Base-by-base conservation (phyloP, 352 stramenopile genomes). In the Globisporangium ultimum region DNA sequence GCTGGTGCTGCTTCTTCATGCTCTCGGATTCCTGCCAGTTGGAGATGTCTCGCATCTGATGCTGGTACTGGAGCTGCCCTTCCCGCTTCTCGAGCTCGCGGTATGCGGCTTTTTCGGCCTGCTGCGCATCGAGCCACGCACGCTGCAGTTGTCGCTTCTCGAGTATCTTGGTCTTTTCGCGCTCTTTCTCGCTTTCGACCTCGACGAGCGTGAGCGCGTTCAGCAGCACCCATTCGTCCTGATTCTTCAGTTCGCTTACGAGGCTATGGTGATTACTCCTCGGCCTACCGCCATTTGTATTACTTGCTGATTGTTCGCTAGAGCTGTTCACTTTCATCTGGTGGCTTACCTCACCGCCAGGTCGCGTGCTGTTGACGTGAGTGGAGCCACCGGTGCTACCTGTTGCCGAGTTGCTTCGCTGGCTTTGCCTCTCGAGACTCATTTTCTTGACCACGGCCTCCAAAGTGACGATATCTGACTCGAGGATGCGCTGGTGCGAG, bases 221-320 rank as follows among this genome's bases (percentile, higher is more conserved):
- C 12, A 90, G 72, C 52, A 90, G 67, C 14, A 90, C 80, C 80
- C 80, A 90, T 58, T 90, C 80, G 54, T 90, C 80, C 34, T 86
- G 76, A 4, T 59, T 66, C 40, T 80, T 72, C 1, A 86, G 60
- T 32, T 68, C 64, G 20, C 68, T 53, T 34, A 48, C 28, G n/a
- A 68, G 9, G 17, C 45, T 24, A 57, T 56, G 34, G 46, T 68
- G 8, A 56, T 18, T 38, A 46, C 42, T 11, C 11, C 48, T 64
- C 36, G 67, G 55, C 24, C 61, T 49, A 15, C 47, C 49, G 7
- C 63, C 55, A 0, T 61, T 43, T 50, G 66, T 48, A 41, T 36
- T n/a, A n/a, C n/a, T n/a, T n/a, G n/a, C n/a, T n/a, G n/a, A n/a
- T n/a, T n/a, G n/a, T n/a, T n/a, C n/a, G n/a, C n/a, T n/a, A n/a